Percentiles rank a stretch among this genome's conserved stretches.
phyloP scores from a whole-genome alignment of 1,139 yeast species.

The Saccharomyces hybrid region DNA sequence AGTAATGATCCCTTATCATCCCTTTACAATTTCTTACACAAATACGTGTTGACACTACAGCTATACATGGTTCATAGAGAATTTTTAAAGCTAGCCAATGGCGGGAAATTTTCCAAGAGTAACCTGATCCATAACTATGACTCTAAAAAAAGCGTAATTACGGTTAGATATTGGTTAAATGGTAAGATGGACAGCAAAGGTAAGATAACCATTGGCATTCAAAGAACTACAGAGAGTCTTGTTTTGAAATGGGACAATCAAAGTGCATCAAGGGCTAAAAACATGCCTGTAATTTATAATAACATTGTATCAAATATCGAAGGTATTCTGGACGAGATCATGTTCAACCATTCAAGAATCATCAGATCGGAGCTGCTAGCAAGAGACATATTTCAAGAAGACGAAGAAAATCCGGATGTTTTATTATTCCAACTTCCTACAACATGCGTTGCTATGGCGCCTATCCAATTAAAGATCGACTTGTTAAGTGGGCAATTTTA shows the following conservation, averaged over 20 bases:
- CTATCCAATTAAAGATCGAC: constrained; percentile 36
- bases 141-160: constrained; percentile 52
- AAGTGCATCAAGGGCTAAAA: constrained; percentile 20
- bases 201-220: constrained; percentile 60
- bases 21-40: constrained; percentile 59
- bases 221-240: constrained; percentile 41
- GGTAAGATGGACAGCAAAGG: constrained; percentile 42
- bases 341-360: constrained; percentile 30
- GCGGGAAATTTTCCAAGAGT: constrained; percentile 56
- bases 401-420: constrained; percentile 25
- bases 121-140: constrained; percentile 60
- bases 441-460: constrained; percentile 31
- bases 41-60: constrained; percentile 67
- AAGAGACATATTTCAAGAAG: constrained; percentile 28
- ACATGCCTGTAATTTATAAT: constrained; percentile 27
- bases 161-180: constrained; percentile 64
- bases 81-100: constrained; percentile 43
- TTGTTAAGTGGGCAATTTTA: constrained; percentile 39
- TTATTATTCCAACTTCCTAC: constrained; percentile 30
- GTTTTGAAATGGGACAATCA: constrained; percentile 53
- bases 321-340: constrained; percentile 32
- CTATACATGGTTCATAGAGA: constrained; percentile 63
- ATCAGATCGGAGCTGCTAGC: constrained; percentile 26
- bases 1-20: constrained; percentile 45
- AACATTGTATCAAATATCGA: constrained; percentile 33